Evolutionary conservation across 75 land plant species (phyloP), one percentile per base, ranked within the genome.

Genomic region (Chamaecyparis obtusa): DNA sequence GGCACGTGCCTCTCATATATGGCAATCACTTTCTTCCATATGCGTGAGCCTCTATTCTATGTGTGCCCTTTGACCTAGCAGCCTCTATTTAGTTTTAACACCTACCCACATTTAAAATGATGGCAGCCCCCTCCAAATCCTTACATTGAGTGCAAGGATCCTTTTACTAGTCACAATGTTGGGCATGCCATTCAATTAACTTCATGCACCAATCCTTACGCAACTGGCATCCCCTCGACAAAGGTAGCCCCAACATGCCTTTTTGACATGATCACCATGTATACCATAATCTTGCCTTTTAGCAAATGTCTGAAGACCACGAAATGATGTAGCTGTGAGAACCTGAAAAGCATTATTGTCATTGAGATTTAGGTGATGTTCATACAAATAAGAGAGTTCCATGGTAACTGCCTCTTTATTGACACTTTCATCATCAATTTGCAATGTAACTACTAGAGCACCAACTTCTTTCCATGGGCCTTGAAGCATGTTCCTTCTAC

Each of bases 191-290:
- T n/a, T n/a, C n/a, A n/a, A n/a, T n/a, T n/a, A n/a, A n/a, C n/a
- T n/a, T n/a, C n/a, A n/a, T n/a, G n/a, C n/a, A n/a, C n/a, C n/a
- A n/a, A n/a, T n/a, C n/a, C n/a, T n/a, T n/a, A n/a, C n/a, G n/a
- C n/a, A n/a, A n/a, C n/a, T 88, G 54, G 97, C 87, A 85, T 93
- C 99, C 89, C 98, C 95, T 88, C 97, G 99, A 93, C 99, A 98
- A 71, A 98, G 95, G 83, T 96, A 98, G 6, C 99, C 99, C 99
- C 99, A 96, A 90, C 98, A 98, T 79, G 99, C 99, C 89, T 92
- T 96, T 88, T 95, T 91, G 39, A 98, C 98, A 72, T 97, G 94
- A 72, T 98, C 98, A 21, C 99, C 99, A 92, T 98, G 93, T 49
- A 94, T 88, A 39, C 99, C 99, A 92, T 98, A 98, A 88, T 98